Base-by-base conservation (phyloP, 768 basidiomycete genomes). In the Psilocybe sp. region DNA sequence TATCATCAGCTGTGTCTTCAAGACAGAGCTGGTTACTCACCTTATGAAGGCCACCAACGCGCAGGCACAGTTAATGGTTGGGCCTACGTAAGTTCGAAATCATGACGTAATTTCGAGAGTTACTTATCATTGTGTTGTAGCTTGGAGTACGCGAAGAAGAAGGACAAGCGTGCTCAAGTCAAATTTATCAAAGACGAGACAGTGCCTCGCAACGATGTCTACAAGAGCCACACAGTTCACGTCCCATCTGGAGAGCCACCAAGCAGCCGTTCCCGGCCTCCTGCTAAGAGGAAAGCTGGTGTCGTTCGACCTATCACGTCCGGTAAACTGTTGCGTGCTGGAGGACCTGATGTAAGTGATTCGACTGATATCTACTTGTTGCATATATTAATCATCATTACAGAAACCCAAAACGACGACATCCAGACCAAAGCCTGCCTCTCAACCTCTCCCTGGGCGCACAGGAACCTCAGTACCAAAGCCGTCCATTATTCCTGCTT, bases 141-240 rank as follows among this genome's bases (percentile, higher is more conserved):
- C 7, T 70, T 98, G 52, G 83, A 90, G 49, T 98, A 98, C 66
- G 76, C 78, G 37, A 98, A 99, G 79, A 99, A 99, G 80, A 98
- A 93, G 70, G 95, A 95, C 55, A 99, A 98, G 73, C 84, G 84
- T 62, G 84, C 87, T 4, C 76, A 81, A 46, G 92, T 99, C 69
- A 88, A 87, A 65, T 87, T 92, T 54, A 66, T 86, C 60, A 96
- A 90, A 74, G 94, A 98, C 63, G 95, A 98, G 68, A 82, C 85
- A 7, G 72, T 96, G 15, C 70, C 64, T 10, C 82, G 81, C 49
- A 85, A 88, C 52, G 97, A 93, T 62, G 60, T 80, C 9, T 99
- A 99, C 72, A 99, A 98, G 80, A 95, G 92, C 57, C 92, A 95
- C 61, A 80, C 82, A 1, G 87, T 99, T 14, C 84, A 85, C 52